Evolutionary conservation across 2,329 filamentous ascomycete genomes (phyloP).

Genomic region (Achaetomium macrosporum): DNA sequence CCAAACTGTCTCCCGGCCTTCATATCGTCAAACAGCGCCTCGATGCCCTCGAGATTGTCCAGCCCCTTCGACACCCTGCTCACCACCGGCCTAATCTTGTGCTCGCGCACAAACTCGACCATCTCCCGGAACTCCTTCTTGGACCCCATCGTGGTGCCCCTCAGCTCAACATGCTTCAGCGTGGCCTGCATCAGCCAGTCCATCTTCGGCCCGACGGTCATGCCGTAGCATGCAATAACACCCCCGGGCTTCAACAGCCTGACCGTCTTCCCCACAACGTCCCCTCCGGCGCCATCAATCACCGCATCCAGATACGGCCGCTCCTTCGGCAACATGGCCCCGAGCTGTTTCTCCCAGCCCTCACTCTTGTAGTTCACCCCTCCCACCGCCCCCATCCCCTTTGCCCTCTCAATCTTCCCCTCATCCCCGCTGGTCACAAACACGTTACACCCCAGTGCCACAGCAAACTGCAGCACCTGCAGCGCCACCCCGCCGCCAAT

Average conservation of each 20-base stretch:
- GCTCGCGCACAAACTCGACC: constrained; percentile 70
- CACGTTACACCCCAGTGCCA: constrained; percentile 68
- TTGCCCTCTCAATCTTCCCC: constrained; percentile 68
- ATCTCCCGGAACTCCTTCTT: constrained; percentile 86
- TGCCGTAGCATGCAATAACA: constrained; percentile 81
- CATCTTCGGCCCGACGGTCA: constrained; percentile 84
- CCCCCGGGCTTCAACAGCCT: constrained; percentile 74
- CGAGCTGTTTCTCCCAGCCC: constrained; percentile 75
- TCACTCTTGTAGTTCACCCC: constrained; percentile 77
- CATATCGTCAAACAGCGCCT: constrained; percentile 82
- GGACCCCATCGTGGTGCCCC: constrained; percentile 86
- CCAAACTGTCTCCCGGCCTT: constrained; percentile 82
- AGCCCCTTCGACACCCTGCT: constrained; percentile 68
- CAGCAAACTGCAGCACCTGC: constrained; percentile 72
- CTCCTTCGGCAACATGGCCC: constrained; percentile 54
- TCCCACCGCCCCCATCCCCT: constrained; percentile 64
- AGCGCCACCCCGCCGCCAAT: constrained; percentile 91
- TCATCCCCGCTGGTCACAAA: constrained; percentile 72
- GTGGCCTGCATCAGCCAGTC: constrained; percentile 79
- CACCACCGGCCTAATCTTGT: constrained; percentile 71
- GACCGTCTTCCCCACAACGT: constrained; percentile 64
- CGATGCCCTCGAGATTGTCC: constrained; percentile 70
- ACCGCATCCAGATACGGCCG: constrained; percentile 72
- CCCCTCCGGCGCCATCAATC: constrained; percentile 84
- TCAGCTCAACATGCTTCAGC: constrained; percentile 80